Conservation (phyloP, 306 rosid genomes). For the Biancaea sappan region DNA sequence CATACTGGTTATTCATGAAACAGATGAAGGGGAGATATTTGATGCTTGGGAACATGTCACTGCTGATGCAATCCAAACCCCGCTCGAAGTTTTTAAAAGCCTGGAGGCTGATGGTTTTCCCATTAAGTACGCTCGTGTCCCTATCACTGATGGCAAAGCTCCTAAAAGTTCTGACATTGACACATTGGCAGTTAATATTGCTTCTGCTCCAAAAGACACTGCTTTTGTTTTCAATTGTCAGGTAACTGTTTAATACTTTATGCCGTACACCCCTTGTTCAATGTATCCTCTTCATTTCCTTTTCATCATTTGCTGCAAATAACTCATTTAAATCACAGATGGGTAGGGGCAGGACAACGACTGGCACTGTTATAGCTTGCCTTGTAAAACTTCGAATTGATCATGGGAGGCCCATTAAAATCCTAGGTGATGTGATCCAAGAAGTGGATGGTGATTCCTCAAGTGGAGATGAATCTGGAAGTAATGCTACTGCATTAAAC, state of each 20-base stretch:
- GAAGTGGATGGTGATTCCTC: constrained; percentile 63
- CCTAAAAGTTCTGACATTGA: constrained; percentile 91
- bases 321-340: constrained; percentile 52
- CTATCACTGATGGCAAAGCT: constrained; percentile 94
- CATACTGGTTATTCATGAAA: constrained; percentile 91
- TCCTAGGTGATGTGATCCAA: constrained; percentile 54
- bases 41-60: constrained; percentile 88
- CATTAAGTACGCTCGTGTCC: constrained; percentile 88
- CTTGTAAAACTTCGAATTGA: constrained; percentile 85
- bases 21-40: constrained; percentile 76
- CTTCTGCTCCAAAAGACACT: constrained; percentile 76
- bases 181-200: constrained; percentile 68
- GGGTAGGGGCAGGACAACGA: constrained; percentile 96
- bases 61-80: constrained; percentile 75
- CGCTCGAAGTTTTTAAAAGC: constrained; percentile 80
- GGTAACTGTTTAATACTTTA: constrained; percentile 51
- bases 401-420: constrained; percentile 79
- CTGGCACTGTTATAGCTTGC: constrained; percentile 94
- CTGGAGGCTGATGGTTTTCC: constrained; percentile 83
- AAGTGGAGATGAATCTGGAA: constrained; percentile 75
- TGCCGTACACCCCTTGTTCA: constrained; percentile 19
- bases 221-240: constrained; percentile 93
- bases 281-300: background rate
- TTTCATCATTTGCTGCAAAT: constrained; percentile 30
- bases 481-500: constrained; percentile 36